Base-by-base conservation (phyloP, 257 asterid genomes). In the Przewalskia tangutica region DNA sequence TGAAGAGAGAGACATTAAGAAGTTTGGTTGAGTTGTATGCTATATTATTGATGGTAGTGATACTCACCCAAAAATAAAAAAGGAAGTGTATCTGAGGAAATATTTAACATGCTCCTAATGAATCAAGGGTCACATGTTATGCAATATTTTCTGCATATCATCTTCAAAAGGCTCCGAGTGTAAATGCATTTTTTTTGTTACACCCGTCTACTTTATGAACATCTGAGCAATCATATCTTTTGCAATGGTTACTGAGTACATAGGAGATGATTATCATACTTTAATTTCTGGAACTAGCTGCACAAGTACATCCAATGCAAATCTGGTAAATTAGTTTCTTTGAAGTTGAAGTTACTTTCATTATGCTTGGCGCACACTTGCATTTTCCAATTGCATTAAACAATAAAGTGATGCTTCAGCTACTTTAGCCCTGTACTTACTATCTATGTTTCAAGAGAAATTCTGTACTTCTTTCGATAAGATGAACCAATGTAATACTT, bases 401-500 rank as follows among this genome's bases (percentile, higher is more conserved):
- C 59, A 50, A 50, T 75, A 13, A 23, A 48, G 62, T 50, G 60
- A 50, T 48, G 79, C 44, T 50, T 75, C 62, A 8, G 60, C 62
- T 50, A 48, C 79, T 75, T 50, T 50, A 27, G 32, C 32, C 32
- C 32, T 27, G 32, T 27, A 23, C 13, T 48, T 48, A 23, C 23
- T 73, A 12, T 48, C 44, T 23, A 48, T 73, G 36, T 73, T 48
- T 48, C 59, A 73, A 48, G 60, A 23, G 60, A 48, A 23, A 20
- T 12, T 50, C 44, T 48, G 79, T 73, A 20, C n/a, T 50, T 48
- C 42, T 73, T 73, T 73, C 60, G 4, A 16, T 73, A 73, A 73
- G 79, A 48, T 73, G 86, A 86, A 84, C 87, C 40, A 36, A 82
- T 38, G 83, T 73, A 78, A 53, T 51, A 60, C 68, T 78, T 85